Conservation (phyloP, 192 early-diverging fungal genomes). For the Physocladia obscura region DNA sequence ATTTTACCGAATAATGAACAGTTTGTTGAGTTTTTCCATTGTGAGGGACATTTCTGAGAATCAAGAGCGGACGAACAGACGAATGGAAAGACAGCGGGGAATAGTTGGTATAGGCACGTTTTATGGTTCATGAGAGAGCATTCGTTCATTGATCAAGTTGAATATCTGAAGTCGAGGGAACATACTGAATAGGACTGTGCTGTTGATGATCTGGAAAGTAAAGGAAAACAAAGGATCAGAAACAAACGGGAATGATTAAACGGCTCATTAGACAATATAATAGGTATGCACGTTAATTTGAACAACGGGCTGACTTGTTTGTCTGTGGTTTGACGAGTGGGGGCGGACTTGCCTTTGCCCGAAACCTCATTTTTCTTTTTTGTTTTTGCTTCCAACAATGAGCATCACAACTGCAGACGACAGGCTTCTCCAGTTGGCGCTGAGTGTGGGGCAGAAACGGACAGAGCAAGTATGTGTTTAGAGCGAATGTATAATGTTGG, state of each 20-base stretch:
- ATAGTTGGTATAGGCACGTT: too few relatives aligned
- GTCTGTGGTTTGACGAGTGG: too few relatives aligned
- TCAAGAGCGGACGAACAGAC: neutral
- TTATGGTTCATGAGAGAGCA: too few relatives aligned
- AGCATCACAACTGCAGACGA: neutral
- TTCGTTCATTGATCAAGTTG: too few relatives aligned
- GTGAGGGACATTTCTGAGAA: conserved; percentile 55
- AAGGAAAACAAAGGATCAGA: too few relatives aligned
- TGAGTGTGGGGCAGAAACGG: neutral
- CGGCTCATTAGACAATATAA: neutral
- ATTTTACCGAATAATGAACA: conserved; percentile 57
- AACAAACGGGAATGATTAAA: too few relatives aligned
- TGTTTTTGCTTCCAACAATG: neutral
- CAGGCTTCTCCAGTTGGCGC: neutral
- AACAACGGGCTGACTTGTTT: neutral
- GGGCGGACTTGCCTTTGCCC: neutral
- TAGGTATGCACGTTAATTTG: neutral
- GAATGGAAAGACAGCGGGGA: neutral
- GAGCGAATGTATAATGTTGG: neutral
- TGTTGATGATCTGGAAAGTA: conserved; percentile 28
- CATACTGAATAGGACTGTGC: conserved; percentile 35
- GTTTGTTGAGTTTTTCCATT: conserved; percentile 72
- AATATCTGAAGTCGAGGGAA: too few relatives aligned
- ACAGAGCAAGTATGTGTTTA: neutral
- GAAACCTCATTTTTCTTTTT: conserved; percentile 1